Evolutionary conservation across 2,329 filamentous ascomycete species (phyloP).

Genomic region (Sporothrix schenckii): DNA sequence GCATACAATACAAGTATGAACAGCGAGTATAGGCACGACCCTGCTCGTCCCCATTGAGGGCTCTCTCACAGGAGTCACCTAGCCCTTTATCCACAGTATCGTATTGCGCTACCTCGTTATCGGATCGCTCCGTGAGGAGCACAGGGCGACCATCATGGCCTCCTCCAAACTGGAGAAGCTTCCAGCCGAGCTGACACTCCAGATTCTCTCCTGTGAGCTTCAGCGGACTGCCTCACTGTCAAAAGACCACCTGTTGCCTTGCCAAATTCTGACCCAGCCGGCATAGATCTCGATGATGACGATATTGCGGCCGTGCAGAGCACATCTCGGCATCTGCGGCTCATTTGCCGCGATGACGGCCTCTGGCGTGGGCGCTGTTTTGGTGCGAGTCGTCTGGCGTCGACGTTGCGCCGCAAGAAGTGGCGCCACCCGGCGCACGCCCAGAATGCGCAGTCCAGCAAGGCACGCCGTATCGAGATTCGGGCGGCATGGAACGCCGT

Average conservation of each 20-base stretch:
- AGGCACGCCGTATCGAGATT: constrained; percentile 67
- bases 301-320: constrained; percentile 71
- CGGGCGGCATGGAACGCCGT: constrained; percentile 71
- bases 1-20: too few species aligned
- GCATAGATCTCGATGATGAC: constrained; percentile 61
- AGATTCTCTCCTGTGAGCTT: constrained; percentile 61
- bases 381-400: constrained; percentile 67
- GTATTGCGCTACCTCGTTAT: not conserved
- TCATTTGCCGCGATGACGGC: constrained; percentile 70
- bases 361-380: constrained; percentile 80
- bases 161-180: constrained; percentile 52
- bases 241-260: too few species aligned
- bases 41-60: not conserved
- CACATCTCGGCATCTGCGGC: constrained; percentile 67
- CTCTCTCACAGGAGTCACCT: not conserved
- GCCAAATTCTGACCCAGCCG: not conserved
- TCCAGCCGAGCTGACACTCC: constrained; percentile 64
- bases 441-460: not conserved
- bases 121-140: not conserved
- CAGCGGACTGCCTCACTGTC: not conserved
- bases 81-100: not conserved
- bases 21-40: not conserved
- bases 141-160: constrained; percentile 35
- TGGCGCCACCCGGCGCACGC: not conserved
- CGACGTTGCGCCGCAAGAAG: constrained; percentile 49